These are phyloP conservation scores for Hypsizygus marmoreus DNA, from an alignment of 768 basidiomycete species.

Conservation along the genomic window DNA sequence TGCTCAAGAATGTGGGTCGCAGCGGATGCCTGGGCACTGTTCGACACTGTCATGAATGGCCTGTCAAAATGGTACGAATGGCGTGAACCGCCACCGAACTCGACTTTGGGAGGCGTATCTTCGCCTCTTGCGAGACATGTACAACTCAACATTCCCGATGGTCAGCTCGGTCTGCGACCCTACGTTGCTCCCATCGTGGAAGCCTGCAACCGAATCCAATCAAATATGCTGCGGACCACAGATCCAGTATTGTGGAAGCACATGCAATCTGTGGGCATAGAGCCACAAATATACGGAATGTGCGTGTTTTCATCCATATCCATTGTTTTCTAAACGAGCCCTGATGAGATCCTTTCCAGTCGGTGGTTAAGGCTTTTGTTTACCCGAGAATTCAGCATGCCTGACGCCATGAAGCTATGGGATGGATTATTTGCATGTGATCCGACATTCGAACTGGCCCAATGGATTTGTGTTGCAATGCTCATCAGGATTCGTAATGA, in stretches of 20 bases:
- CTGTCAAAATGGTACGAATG: conserved; percentile 81
- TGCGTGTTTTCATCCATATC: conserved; percentile 39
- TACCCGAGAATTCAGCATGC: conserved; percentile 86
- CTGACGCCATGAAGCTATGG: conserved; percentile 88
- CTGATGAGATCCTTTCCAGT: conserved; percentile 38
- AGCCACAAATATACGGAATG: conserved; percentile 98
- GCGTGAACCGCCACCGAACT: conserved; percentile 44
- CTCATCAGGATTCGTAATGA: conserved; percentile 90
- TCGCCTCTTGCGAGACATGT: conserved; percentile 46
- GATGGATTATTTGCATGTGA: conserved; percentile 93
- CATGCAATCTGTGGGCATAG: conserved; percentile 80
- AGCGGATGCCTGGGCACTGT: conserved; percentile 88
- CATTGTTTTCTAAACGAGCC: not conserved
- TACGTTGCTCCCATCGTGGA: conserved; percentile 85
- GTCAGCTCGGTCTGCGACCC: conserved; percentile 54
- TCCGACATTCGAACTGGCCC: conserved; percentile 72
- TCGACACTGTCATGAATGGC: conserved; percentile 75
- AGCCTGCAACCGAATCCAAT: conserved; percentile 81
- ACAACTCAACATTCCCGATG: conserved; percentile 45
- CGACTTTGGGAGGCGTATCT: conserved; percentile 10
- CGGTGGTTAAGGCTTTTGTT: conserved; percentile 95
- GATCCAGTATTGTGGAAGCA: conserved; percentile 80
- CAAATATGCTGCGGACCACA: conserved; percentile 65
- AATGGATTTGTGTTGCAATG: conserved; percentile 94
- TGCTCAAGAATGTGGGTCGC: conserved; percentile 72